Conservation (phyloP, 2,329 filamentous ascomycete genomes). For the Talaromyces sp. region DNA sequence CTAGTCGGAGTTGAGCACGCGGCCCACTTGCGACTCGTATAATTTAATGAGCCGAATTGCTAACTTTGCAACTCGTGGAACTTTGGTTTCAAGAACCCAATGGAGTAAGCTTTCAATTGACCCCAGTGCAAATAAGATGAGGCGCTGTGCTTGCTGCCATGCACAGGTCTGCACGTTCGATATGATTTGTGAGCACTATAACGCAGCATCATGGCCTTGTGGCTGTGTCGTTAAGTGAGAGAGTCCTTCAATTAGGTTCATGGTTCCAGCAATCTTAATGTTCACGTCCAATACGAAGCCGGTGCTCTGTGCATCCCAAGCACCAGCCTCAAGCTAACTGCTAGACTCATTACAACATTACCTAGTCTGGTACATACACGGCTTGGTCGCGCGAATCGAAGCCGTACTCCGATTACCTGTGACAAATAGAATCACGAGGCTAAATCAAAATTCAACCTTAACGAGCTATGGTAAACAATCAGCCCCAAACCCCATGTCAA, state of each 20-base stretch:
- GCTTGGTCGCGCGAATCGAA: background rate
- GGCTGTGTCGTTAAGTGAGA: background rate
- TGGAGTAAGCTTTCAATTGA: background rate
- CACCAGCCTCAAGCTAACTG: background rate
- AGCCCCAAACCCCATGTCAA: background rate
- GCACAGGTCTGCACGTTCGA: background rate
- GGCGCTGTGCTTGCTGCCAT: background rate
- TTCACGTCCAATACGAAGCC: background rate
- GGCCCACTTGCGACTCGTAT: constrained; percentile 3
- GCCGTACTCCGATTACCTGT: background rate
- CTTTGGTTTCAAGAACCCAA: background rate
- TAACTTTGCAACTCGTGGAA: background rate
- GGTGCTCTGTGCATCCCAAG: background rate
- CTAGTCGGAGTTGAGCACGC: background rate
- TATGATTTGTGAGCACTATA: background rate
- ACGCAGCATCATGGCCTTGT: background rate
- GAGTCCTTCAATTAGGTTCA: background rate
- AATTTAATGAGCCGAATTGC: background rate
- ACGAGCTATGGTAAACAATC: background rate
- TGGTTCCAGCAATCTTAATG: background rate
- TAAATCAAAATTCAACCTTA: background rate
- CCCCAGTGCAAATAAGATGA: background rate
- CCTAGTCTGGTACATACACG: background rate
- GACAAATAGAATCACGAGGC: background rate
- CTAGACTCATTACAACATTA: background rate